Percentiles rank a stretch among this genome's conserved stretches.
Conservation (phyloP, 257 asterid genomes). For the Nicotiana otophora region DNA sequence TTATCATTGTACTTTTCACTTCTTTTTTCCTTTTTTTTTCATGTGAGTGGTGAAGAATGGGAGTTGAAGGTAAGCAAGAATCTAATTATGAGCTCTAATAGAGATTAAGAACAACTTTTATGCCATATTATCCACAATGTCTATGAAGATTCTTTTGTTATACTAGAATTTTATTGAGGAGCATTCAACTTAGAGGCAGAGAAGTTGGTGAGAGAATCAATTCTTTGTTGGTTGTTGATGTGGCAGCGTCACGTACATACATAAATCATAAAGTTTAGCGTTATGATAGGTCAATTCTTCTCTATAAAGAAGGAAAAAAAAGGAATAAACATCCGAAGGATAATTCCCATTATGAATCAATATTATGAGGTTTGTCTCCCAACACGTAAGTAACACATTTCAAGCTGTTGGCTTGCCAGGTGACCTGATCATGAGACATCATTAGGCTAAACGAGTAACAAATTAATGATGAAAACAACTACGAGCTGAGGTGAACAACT, state of each 20-base stretch:
- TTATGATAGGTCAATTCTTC: not conserved
- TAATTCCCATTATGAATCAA: not conserved
- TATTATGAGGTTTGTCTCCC: slow-evolving; percentile 1
- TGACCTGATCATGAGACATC: not conserved
- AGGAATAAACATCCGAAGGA: not conserved
- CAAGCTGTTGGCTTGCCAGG: not conserved
- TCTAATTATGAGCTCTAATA: slow-evolving; percentile 11
- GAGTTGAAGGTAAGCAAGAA: slow-evolving; percentile 5
- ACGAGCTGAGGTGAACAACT: not conserved
- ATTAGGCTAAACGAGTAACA: not conserved
- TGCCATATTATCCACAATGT: slow-evolving; percentile 1
- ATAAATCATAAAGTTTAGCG: not conserved
- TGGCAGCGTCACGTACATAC: slow-evolving; percentile 7
- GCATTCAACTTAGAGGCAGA: not conserved
- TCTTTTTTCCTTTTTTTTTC: slow-evolving; percentile 9
- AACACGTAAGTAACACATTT: not conserved
- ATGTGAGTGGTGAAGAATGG: not conserved
- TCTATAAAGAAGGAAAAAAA: not conserved
- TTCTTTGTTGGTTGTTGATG: slow-evolving; percentile 13
- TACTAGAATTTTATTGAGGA: not conserved
- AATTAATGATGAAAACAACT: not conserved
- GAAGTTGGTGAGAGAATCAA: slow-evolving; percentile 11
- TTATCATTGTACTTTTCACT: slow-evolving; percentile 8
- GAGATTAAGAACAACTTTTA: slow-evolving; percentile 16
- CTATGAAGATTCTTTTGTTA: slow-evolving; percentile 7